Evolutionary conservation across 2,329 filamentous ascomycete species (phyloP), one percentile per base, ranked within the genome.

Genomic region (Claviceps sp.): DNA sequence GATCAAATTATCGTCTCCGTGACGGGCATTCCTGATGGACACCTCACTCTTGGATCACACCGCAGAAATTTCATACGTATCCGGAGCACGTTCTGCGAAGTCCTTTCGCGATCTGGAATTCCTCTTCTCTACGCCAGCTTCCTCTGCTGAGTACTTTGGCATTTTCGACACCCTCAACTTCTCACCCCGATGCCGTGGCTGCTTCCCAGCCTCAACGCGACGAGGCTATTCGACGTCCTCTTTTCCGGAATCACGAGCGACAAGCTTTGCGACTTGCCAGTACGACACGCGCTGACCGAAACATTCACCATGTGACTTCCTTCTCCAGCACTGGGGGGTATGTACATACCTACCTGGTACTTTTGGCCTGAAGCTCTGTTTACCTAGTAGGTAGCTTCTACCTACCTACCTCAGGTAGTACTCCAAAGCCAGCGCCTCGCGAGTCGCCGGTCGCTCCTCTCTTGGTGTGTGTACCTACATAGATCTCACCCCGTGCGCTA

Each of bases 401-500:
- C 20, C 20, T 20, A 20, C n/a, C n/a, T n/a, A n/a, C n/a, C n/a
- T n/a, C n/a, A n/a, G n/a, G n/a, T n/a, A 2, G 20, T 20, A 20
- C 50, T 71, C 68, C 0, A 69, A 69, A 20, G 69, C 68, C 16
- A 71, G 68, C 51, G 60, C 71, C 16, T 66, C 67, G 9, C 59
- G 73, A 3, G 60, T 68, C 11, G 9, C 59, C 73, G 4, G 60
- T 68, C 11, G 62, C 64, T 7, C 64, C 68, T 1, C 62, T 73
- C 1, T 59, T 71, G 4, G 66, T 64, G 1, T 75, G n/a, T n/a
- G n/a, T n/a, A n/a, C n/a, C n/a, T n/a, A 20, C 20, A 20, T 20
- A 83, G 55, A 77, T 83, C 53, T 77, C 51, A 37, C 51, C 47
- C 14, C 46, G 51, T 23, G 36, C 8, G 62, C 66, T 38, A 62